These are phyloP conservation scores for Phytophthora pseudosyringae DNA, from an alignment of 352 stramenopile species.

Conservation along the genomic window DNA sequence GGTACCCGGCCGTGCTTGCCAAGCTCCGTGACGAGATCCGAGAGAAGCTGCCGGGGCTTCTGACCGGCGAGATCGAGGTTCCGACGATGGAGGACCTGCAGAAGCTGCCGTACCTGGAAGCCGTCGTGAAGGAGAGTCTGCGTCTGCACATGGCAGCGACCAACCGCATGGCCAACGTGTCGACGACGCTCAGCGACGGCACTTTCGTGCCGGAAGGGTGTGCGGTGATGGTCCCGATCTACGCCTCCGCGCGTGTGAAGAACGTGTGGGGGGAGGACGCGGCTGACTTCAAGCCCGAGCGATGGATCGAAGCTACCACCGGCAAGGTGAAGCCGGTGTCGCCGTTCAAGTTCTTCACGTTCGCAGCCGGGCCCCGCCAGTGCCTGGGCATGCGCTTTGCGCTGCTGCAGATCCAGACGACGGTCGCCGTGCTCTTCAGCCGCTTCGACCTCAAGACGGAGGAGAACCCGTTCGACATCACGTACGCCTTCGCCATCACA, in stretches of 20 bases:
- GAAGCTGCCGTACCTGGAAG: conserved; percentile 65
- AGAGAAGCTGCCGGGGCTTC: conserved; percentile 38
- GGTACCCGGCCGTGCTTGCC: conserved; percentile 51
- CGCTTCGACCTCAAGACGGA: conserved; percentile 48
- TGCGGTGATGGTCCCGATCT: conserved; percentile 52
- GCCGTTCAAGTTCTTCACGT: conserved; percentile 63
- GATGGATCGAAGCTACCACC: conserved; percentile 52
- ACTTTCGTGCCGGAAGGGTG: conserved; percentile 47
- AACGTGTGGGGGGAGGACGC: conserved; percentile 65
- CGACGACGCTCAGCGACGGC: conserved; percentile 65
- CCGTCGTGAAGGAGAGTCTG: conserved; percentile 63
- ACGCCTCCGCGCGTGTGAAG: conserved; percentile 48
- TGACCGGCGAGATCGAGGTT: conserved; percentile 18
- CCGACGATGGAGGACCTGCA: conserved; percentile 53
- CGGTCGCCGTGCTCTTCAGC: conserved; percentile 44
- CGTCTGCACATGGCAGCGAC: conserved; percentile 59
- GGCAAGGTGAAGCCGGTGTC: conserved; percentile 55
- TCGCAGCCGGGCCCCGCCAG: conserved; percentile 56
- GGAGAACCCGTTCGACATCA: conserved; percentile 45
- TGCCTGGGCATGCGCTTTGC: conserved; percentile 61
- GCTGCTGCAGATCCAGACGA: conserved; percentile 57
- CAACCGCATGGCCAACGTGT: conserved; percentile 39
- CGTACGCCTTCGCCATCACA: conserved; percentile 48
- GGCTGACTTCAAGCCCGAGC: conserved; percentile 40
- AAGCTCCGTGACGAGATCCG: conserved; percentile 58